Conservation (phyloP, 1,284 basidiomycete genomes). For the Cryptococcus sp. region DNA sequence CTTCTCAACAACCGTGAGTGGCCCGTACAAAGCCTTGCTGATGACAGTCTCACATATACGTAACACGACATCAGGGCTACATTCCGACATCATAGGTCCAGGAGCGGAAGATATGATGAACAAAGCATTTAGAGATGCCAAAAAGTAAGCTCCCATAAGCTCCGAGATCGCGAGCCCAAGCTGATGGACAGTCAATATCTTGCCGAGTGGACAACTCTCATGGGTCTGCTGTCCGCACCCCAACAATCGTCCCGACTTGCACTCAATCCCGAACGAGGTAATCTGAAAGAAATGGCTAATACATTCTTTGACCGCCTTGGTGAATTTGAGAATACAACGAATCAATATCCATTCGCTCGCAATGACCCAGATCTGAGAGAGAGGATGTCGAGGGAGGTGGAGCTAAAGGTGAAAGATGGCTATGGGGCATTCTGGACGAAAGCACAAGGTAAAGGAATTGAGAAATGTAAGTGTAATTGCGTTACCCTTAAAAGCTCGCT, state of each 20-base stretch:
- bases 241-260: conserved; percentile 20
- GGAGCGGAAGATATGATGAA: conserved; percentile 47
- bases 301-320: conserved; percentile 43
- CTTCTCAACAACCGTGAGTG: conserved; percentile 47
- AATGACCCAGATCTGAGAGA: conserved; percentile 45
- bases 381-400: conserved; percentile 38
- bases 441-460: conserved; percentile 28
- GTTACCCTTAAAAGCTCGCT: conserved; percentile 6
- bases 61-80: conserved; percentile 38
- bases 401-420: conserved; percentile 27
- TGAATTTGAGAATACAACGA: conserved; percentile 34
- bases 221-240: conserved; percentile 24
- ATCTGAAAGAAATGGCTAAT: conserved; percentile 42
- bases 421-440: conserved; percentile 31
- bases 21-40: not conserved
- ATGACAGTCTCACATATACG: conserved; percentile 45
- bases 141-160: conserved; percentile 17
- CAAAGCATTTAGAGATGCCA: conserved; percentile 43
- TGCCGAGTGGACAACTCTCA: conserved; percentile 34
- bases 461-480: conserved; percentile 35
- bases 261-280: conserved; percentile 31
- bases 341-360: conserved; percentile 33
- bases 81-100: conserved; percentile 44
- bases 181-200: conserved; percentile 31
- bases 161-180: not conserved